phyloP scores from a whole-genome alignment of 805 yeast species.

The Nakazawaea laoshanensis region DNA sequence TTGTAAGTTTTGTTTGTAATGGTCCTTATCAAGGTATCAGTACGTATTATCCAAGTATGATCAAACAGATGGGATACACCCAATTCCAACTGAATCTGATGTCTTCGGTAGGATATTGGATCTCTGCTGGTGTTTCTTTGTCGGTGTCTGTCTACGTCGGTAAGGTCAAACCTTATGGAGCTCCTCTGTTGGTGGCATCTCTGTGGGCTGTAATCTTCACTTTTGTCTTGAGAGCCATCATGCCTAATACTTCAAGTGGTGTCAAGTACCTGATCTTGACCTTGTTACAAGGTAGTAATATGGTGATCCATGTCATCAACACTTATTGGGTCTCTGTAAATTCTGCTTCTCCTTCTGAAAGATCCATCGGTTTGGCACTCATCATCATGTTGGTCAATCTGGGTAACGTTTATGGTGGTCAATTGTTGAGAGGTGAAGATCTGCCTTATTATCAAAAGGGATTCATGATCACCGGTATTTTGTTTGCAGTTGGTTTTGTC shows the following conservation, averaged over 20 bases:
- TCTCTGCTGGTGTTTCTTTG: conserved; percentile 2
- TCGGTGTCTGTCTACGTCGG: conserved; percentile 1
- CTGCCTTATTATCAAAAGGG: conserved; percentile 12
- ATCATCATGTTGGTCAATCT: conserved; percentile 13
- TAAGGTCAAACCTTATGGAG: conserved; percentile 8
- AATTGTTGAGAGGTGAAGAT: conserved; percentile 13
- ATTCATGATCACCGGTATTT: conserved; percentile 10
- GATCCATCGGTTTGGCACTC: conserved; percentile 13
- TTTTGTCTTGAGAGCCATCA: conserved; percentile 5
- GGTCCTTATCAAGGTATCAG: conserved; percentile 10
- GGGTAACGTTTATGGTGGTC: conserved; percentile 14
- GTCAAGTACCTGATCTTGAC: conserved; percentile 6
- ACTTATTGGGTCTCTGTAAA: conserved; percentile 13
- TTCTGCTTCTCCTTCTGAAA: conserved; percentile 10
- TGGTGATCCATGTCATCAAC: conserved; percentile 13
- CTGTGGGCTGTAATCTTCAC: conserved; percentile 6
- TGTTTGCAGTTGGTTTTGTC: conserved; percentile 2
- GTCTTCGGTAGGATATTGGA: conserved; percentile 13
- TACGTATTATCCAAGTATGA: conserved; percentile 11
- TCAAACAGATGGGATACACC: conserved; percentile 11
- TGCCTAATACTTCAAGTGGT: conserved; percentile 2
- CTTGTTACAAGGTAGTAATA: conserved; percentile 4
- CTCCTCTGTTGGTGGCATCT: conserved; percentile 1
- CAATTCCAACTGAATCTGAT: conserved; percentile 12
- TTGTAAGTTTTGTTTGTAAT: conserved; percentile 5